Evolutionary conservation across 2,329 filamentous ascomycete genomes (phyloP), one percentile per base, ranked within the genome.

Genomic region (Boeremia lycopersici): DNA sequence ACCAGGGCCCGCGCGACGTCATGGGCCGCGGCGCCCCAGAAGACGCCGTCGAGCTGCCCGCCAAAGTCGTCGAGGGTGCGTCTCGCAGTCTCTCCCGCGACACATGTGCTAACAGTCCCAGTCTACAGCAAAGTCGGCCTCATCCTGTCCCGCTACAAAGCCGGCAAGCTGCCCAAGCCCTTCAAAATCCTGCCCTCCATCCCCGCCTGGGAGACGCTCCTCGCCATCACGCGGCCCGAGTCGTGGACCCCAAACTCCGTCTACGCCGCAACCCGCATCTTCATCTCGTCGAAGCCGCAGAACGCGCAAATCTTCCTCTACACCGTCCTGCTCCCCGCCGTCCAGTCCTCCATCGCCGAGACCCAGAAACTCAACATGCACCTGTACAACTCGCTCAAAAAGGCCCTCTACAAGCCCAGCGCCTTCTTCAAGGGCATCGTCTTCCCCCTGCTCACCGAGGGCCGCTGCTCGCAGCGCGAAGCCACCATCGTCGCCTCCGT

Each of bases 361-460:
- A 92, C 88, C 60, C 95, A 95, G 77, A 97, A 97, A 74, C 82
- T 99, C 53, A 97, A 97, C 69, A 89, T 97, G 0, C 95, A 99
- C 74, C 82, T 98, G 7, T 99, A 97, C 83, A 93, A 96, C 67
- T 86, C 91, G 0, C 81, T 99, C 53, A 97, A 97, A 78, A 96
- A 96, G 74, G 86, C 86, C 7, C 82, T 97, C 12, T 97, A 96
- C 81, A 96, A 96, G 75, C 95, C 95, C 6, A 89, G 91, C 0
- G 92, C 93, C 15, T 99, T 96, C 77, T 99, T 99, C 84, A 96
- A 97, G 75, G 95, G 93, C 4, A 86, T 99, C 64, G 81, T 99
- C 13, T 98, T 98, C 72, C 95, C 95, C 0, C 84, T 99, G 15
- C 87, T 96, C 9, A 85, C 85, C 8, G 89, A 87, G 45, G 90